Evolutionary conservation across 768 basidiomycete species (phyloP).

Genomic region (Coprinellus micaceus): DNA sequence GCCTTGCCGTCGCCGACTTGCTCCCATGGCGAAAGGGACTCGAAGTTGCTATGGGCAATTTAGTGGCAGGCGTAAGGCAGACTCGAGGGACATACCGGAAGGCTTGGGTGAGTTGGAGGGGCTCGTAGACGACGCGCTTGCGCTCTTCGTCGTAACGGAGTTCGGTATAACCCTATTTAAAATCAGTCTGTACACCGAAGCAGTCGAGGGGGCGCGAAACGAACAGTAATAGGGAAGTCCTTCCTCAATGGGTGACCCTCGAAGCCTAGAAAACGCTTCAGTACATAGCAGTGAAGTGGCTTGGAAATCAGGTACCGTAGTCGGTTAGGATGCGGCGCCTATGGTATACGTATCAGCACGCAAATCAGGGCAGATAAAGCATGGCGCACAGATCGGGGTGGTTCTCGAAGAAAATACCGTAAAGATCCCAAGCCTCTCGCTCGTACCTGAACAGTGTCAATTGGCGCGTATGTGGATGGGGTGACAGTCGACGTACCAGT

Average conservation of each 20-base stretch:
- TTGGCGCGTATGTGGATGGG: neutral
- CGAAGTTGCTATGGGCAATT: constrained; percentile 71
- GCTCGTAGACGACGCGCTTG: constrained; percentile 97
- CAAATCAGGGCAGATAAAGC: neutral
- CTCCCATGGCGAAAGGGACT: constrained; percentile 92
- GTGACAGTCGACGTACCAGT: constrained; percentile 60
- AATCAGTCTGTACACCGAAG: constrained; percentile 5
- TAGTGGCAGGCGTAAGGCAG: neutral
- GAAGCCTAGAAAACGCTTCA: constrained; percentile 54
- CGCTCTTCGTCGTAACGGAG: constrained; percentile 96
- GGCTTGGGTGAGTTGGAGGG: constrained; percentile 94
- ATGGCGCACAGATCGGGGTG: constrained; percentile 90
- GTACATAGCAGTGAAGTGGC: constrained; percentile 9
- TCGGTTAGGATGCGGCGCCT: constrained; percentile 97
- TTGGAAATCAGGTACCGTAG: constrained; percentile 61
- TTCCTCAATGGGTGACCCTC: constrained; percentile 97
- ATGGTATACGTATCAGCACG: constrained; percentile 12
- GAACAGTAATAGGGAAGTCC: constrained; percentile 94
- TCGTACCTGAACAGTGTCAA: constrained; percentile 65
- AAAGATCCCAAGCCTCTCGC: constrained; percentile 97
- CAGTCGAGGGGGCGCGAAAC: constrained; percentile 20
- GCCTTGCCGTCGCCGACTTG: constrained; percentile 70
- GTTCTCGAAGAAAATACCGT: constrained; percentile 90
- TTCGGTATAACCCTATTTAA: constrained; percentile 89
- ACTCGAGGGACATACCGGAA: constrained; percentile 69